Evolutionary conservation across 345 rosid species (phyloP), one percentile per base, ranked within the genome.

Genomic region (Melaleuca quinquenervia): DNA sequence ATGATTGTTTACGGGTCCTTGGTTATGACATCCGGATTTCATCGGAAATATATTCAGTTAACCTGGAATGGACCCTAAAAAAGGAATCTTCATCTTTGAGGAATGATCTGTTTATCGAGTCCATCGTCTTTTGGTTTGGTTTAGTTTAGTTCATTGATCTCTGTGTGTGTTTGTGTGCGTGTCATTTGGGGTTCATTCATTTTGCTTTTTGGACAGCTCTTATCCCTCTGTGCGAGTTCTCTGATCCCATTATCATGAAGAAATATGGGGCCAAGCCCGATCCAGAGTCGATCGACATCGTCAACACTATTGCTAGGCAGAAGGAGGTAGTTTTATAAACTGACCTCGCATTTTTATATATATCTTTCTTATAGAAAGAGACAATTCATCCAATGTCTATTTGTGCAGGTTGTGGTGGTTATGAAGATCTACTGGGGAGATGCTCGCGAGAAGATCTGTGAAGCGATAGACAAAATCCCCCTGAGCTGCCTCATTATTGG

Each of bases 371-470:
- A 41, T 11, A 26, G 53, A 26, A 75, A 64, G 52, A 45, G 14
- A 5, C 24, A 21, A 21, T 16, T 26, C 50, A 52, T 75, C 90
- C 36, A 80, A 87, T 84, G 83, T 85, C 60, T 22, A 12, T 52
- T 44, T 82, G 62, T 9, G 84, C 85, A 90, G 92, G 53, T 90
- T 58, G 88, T 84, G 60, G 95, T 95, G 87, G 85, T 94, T 58
- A 84, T 92, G 92, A 96, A 94, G 96, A 89, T 96, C 85, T 95
- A 91, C 29, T 95, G 98, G 98, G 98, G 98, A 82, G 98, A 96
- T 88, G 85, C 98, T 84, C 95, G 96, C 41, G 98, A 96, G 90
- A 95, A 94, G 95, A 88, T 96, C 21, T 92, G 95, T 55, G 96
- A 93, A 90, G 98, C 98, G 5, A 93, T 91, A 26, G 98, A 96